Percentiles rank a stretch among this genome's conserved stretches.
Evolutionary conservation across 805 yeast species (phyloP).

Genomic region (Candida xiaguanensis): DNA sequence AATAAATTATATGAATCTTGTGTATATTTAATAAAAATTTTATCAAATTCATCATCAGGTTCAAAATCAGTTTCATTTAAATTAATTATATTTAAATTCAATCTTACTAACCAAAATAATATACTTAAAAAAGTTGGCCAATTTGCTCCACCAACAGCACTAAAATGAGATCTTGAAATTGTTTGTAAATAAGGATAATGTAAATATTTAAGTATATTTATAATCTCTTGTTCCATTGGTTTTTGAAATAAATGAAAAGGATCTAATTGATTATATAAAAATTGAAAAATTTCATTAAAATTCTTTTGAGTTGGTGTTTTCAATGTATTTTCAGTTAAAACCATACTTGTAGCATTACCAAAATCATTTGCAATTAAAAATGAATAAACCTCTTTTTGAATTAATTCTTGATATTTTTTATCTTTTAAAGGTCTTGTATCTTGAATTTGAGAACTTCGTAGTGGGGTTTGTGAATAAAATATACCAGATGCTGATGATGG

Average conservation of each 20-base stretch:
- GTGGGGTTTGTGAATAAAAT: constrained; percentile 8
- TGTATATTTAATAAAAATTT: constrained; percentile 57
- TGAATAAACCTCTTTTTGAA: constrained; percentile 65
- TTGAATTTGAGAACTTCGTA: background rate
- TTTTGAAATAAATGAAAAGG: constrained; percentile 71
- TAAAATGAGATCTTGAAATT: constrained; percentile 77
- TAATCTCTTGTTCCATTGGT: constrained; percentile 73
- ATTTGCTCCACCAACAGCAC: constrained; percentile 86
- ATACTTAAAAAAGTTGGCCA: constrained; percentile 85
- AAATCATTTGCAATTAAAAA: constrained; percentile 62
- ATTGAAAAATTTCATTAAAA: constrained; percentile 73
- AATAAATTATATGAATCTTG: constrained; percentile 65
- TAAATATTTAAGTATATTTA: constrained; percentile 57
- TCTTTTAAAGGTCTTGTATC: constrained; percentile 84
- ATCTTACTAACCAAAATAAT: constrained; percentile 74
- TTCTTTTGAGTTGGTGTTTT: constrained; percentile 84
- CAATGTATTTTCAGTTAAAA: constrained; percentile 61
- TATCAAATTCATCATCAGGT: constrained; percentile 46
- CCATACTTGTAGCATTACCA: constrained; percentile 71
- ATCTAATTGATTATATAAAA: constrained; percentile 72
- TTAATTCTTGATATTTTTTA: constrained; percentile 56
- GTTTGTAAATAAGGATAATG: constrained; percentile 79
- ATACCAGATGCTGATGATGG: constrained; percentile 9
- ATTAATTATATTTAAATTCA: constrained; percentile 35
- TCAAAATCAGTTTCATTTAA: constrained; percentile 26